Base-by-base conservation (phyloP, 371 early-diverging fungal genomes). In the Mucor plumbeus region DNA sequence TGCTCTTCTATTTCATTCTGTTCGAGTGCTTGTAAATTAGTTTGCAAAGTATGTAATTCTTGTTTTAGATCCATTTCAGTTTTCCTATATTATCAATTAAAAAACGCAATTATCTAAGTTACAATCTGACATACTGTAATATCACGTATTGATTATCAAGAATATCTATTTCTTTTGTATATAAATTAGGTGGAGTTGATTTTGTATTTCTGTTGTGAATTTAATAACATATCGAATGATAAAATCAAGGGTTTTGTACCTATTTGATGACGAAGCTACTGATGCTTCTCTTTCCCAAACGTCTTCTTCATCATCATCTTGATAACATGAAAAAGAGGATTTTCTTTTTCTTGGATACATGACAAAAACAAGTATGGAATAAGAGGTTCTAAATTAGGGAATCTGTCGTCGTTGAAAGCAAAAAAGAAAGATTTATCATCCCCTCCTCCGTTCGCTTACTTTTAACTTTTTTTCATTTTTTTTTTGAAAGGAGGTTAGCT, bases 221-320 rank as follows among this genome's bases (percentile, higher is more conserved):
- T 26, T 26, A 26, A 26, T 26, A 26, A 26, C 3, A 26, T 26
- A 26, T 26, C 26, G 26, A 26, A 26, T 26, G 26, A 26, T 26
- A n/a, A 44, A 44, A 44, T n/a, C 44, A 44, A 17, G 15, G 17
- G 17, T 17, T 31, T 17, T 33, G 5, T 47, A 64, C 59, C 41
- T 59, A n/a, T 10, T 21, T 1, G 50, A 50, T 3, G 26, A 26
- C n/a, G 50, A 19, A 19, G 21, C 50, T 11, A 33, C 11, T 15
- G 50, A 40, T 7, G 53, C 69, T 60, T 72, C 73, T 62, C 35
- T 65, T 43, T 72, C 73, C 73, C 73, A 72, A 21, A 69, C 65
- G 40, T 72, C 73, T 48, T 66, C 71, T 19, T 71, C 66, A 10
- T 70, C 71, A 7, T 59, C 62, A 8, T 59, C 65, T 53, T 71